phyloP scores from a whole-genome alignment of 768 basidiomycete genomes.

The Psilocybe cubensis region DNA sequence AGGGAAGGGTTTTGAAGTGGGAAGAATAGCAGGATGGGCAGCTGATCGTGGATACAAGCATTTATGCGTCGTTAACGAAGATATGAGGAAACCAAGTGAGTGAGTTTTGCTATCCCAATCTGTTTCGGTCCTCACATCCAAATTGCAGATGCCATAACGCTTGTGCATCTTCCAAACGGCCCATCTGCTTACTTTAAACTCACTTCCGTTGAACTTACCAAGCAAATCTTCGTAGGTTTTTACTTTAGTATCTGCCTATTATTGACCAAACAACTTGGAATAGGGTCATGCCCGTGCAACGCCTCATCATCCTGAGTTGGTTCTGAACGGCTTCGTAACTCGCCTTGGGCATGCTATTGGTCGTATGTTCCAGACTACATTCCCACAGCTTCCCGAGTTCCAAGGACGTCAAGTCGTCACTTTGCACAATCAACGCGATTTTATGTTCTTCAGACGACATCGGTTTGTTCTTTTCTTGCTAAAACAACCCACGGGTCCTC shows the following conservation, averaged over 20 bases:
- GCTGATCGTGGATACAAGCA: conserved; percentile 87
- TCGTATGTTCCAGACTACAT: conserved; percentile 94
- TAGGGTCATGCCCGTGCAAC: conserved; percentile 94
- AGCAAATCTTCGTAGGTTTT: conserved; percentile 77
- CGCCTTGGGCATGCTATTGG: conserved; percentile 93
- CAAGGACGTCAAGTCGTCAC: conserved; percentile 97
- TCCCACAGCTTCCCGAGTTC: conserved; percentile 94
- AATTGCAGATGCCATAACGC: conserved; percentile 82
- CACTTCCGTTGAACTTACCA: conserved; percentile 83
- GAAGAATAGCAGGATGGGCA: conserved; percentile 92
- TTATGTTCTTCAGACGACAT: conserved; percentile 96
- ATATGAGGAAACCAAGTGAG: conserved; percentile 92
- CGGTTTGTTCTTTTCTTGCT: conserved; percentile 51
- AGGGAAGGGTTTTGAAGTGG: conserved; percentile 89
- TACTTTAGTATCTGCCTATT: neutral
- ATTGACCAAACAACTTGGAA: too few species aligned
- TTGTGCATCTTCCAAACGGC: conserved; percentile 88
- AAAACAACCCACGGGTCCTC: conserved; percentile 8
- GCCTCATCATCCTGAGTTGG: conserved; percentile 92
- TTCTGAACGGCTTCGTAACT: conserved; percentile 93
- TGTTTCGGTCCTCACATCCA: neutral
- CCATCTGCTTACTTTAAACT: conserved; percentile 97
- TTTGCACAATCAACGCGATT: conserved; percentile 96
- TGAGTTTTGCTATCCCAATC: conserved; percentile 16
- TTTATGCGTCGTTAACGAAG: conserved; percentile 92